Evolutionary conservation across 768 basidiomycete genomes (phyloP), one percentile per base, ranked within the genome.

Genomic region (Udeniomyces megalosporus): DNA sequence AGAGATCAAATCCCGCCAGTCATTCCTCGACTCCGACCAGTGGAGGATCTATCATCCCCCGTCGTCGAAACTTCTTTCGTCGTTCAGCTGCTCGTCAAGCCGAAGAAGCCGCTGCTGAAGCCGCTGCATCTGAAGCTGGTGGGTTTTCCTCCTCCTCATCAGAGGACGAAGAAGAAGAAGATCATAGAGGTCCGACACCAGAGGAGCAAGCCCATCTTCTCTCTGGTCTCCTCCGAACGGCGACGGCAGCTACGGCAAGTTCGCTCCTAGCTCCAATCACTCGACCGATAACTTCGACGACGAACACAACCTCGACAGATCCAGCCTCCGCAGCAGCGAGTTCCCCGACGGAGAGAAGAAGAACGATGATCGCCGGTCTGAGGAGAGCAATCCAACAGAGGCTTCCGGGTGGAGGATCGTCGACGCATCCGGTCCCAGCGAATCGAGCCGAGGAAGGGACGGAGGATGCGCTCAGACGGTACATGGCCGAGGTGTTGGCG

Each of bases 141-240:
- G 4, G 47, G 26, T 12, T 32, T 2, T 32, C 46, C 32, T 28
- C 52, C 2, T 32, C 3, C 6, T 26, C 17, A 4, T 17, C 35
- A 2, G 1, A 22, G 2, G 24, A 22, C n/a, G 26, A 59, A 11
- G 28, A 59, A 8, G 35, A 44, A 14, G 58, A 35, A 22, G 48
- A 59, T 11, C 14, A 10, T 31, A 20, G 32, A 11, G 34, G 26
- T 8, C 59, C 50, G 14, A 15, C 50, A 4, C 22, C 54, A 3
- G 63, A 65, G 17, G 63, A 65, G 35, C 63, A 65, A 24, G 63
- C 63, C 22, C 31, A 29, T 4, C 58, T 65, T 0, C 58, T 65
- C 15, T 51, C 56, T 35, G 63, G 63, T 3, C 57, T 65, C 1
- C 45, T 65, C 14, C 34, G 51, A 7, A 51, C 58, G 17, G 63